A percentile compares a stretch with the other conserved stretches of the same genome.
These are phyloP conservation scores for Symbiodinium pilosum DNA, from an alignment of 73 alveolate species.

Conservation along the genomic window DNA sequence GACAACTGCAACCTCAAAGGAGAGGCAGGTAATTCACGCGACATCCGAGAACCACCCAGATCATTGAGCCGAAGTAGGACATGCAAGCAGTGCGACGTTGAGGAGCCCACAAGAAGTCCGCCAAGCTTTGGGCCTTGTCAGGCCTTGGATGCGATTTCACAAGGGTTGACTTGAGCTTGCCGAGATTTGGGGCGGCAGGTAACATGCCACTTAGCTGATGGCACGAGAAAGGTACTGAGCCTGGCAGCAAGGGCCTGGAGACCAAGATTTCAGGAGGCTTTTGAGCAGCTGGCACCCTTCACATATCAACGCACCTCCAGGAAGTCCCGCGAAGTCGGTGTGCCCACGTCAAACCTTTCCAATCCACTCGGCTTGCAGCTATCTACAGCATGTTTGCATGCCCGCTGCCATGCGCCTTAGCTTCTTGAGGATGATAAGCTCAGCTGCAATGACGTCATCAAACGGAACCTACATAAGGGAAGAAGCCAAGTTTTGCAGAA, in stretches of 20 bases:
- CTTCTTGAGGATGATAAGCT: slow-evolving; percentile 72
- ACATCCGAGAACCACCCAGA: too few relatives aligned
- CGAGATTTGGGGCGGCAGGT: too few relatives aligned
- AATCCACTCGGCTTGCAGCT: not conserved
- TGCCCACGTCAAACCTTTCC: slow-evolving; percentile 75
- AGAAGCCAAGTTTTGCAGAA: too few relatives aligned
- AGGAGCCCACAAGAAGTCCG: not conserved
- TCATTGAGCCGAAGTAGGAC: too few relatives aligned
- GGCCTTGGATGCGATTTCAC: too few relatives aligned
- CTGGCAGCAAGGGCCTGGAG: slow-evolving; percentile 70
- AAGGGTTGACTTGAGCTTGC: too few relatives aligned
- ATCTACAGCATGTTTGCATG: not conserved
- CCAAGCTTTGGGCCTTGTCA: not conserved
- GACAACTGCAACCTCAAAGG: slow-evolving; percentile 66
- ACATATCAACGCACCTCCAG: slow-evolving; percentile 41
- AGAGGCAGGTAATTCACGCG: too few relatives aligned
- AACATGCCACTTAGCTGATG: not conserved
- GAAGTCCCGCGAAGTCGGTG: slow-evolving; percentile 71
- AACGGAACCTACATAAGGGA: slow-evolving; percentile 66
- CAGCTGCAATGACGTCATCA: slow-evolving; percentile 86
- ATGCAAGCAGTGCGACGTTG: too few relatives aligned
- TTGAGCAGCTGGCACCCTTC: too few relatives aligned
- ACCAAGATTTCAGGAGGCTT: not conserved
- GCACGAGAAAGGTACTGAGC: slow-evolving; percentile 46
- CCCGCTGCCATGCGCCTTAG: slow-evolving; percentile 50